These are phyloP conservation scores for Ceratocystis cacaofunesta DNA, from an alignment of 2,329 filamentous ascomycete species.

Conservation along the genomic window DNA sequence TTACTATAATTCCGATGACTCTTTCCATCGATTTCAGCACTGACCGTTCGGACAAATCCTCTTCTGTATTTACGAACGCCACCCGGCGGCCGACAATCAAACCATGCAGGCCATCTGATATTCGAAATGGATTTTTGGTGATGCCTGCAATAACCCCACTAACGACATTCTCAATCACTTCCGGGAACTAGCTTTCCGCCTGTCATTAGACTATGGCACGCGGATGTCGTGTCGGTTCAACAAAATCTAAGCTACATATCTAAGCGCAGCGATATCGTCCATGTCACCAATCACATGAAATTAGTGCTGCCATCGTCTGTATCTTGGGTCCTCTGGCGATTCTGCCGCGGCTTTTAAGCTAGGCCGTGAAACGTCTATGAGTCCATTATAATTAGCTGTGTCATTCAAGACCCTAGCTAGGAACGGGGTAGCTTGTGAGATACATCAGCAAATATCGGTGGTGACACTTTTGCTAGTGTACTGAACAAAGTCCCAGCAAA, in stretches of 20 bases:
- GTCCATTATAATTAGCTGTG: not conserved
- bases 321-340: not conserved
- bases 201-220: not conserved
- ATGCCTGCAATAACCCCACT: not conserved
- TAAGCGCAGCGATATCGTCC: not conserved
- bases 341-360: not conserved
- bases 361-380: not conserved
- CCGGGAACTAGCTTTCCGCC: not conserved
- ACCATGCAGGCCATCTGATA: no score
- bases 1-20: not conserved
- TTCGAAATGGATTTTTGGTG: not conserved
- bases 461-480: not conserved
- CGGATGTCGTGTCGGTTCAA: not conserved
- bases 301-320: not conserved
- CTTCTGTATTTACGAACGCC: not conserved
- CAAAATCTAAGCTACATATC: not conserved
- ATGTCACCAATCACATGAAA: not conserved
- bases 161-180: not conserved
- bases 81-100: not conserved
- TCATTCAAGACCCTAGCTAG: not conserved
- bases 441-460: not conserved
- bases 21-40: not conserved
- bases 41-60: not conserved
- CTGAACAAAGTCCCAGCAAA: not conserved
- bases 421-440: not conserved